Evolutionary conservation across 2,329 filamentous ascomycete species (phyloP), one percentile per base, ranked within the genome.

Genomic region (Xylariales sp.): DNA sequence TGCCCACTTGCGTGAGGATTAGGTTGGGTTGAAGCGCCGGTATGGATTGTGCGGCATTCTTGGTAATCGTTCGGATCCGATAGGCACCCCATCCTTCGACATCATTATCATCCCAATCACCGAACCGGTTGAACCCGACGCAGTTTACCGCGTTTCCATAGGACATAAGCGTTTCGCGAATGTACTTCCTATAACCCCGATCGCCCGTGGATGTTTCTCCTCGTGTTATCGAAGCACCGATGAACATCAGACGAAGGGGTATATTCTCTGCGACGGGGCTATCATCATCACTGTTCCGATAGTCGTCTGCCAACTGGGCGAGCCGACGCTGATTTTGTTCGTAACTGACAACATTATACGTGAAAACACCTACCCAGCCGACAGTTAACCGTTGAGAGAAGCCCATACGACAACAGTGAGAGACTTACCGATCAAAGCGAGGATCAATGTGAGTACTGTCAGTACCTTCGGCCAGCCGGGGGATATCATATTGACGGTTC

Each of bases 51-150:
- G 30, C 56, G 3, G 73, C 75, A 50, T 72, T 71, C 16, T 58
- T 71, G 68, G 50, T 60, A 16, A 72, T 68, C 43, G 70, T 69
- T n/a, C 72, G 53, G 41, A 77, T 75, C 53, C 70, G 68, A 12
- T 69, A 64, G 12, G 72, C 69, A 0, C 74, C 70, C 45, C 71
- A 75, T 39, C 72, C 74, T 53, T 77, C 73, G 32, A 76, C 71
- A 32, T 77, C 74, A 62, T 77, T 76, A 61, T 77, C 75, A 3
- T 68, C 66, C 50, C 72, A 75, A 54, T 73, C 74, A 30, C 75
- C 75, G 30, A 76, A 72, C 8, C 74, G 74, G 62, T 75, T 76
- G 58, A 75, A 75, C 16, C 75, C 75, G 7, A 76, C 75, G 62
- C 48, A 73, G 67, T 77, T 76, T 16, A 77, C 74, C 0, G 69